Percentiles rank a stretch among this genome's conserved stretches.
phyloP scores from a whole-genome alignment of 306 rosid genomes.

The Gynostemma pentaphyllum region DNA sequence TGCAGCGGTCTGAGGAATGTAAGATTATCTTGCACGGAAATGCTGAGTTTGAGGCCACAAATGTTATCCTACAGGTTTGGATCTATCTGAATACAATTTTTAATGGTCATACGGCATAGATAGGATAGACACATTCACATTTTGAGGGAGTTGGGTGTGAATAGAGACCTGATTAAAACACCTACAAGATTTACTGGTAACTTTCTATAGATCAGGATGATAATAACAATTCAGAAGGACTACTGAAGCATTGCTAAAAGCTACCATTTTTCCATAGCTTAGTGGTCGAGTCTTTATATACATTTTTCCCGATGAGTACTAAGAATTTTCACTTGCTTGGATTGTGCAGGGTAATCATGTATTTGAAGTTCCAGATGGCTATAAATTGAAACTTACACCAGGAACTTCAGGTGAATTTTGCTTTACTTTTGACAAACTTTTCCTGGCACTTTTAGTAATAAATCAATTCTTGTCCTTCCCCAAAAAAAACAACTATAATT shows the following conservation, averaged over 20 bases:
- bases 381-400: slow-evolving; percentile 49
- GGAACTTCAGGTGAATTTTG: slow-evolving; percentile 45
- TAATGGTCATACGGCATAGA: not conserved
- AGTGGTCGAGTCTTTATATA: no score
- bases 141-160: not conserved
- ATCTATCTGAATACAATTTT: slow-evolving; percentile 7
- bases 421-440: not conserved
- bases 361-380: slow-evolving; percentile 84
- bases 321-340: not conserved
- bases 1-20: slow-evolving; percentile 53
- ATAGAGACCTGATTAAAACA: not conserved
- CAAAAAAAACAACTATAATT: no score
- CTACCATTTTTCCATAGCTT: no score
- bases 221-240: not conserved
- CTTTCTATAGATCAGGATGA: not conserved
- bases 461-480: no score
- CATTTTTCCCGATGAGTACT: no score
- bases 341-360: slow-evolving; percentile 68
- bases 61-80: slow-evolving; percentile 67
- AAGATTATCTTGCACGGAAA: slow-evolving; percentile 73
- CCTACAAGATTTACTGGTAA: not conserved
- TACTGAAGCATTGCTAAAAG: no score
- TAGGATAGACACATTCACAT: not conserved
- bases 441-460: no score
- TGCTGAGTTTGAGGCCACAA: slow-evolving; percentile 87